Evolutionary conservation across 2,329 filamentous ascomycete species (phyloP).

Genomic region (Clathrospora elynae): DNA sequence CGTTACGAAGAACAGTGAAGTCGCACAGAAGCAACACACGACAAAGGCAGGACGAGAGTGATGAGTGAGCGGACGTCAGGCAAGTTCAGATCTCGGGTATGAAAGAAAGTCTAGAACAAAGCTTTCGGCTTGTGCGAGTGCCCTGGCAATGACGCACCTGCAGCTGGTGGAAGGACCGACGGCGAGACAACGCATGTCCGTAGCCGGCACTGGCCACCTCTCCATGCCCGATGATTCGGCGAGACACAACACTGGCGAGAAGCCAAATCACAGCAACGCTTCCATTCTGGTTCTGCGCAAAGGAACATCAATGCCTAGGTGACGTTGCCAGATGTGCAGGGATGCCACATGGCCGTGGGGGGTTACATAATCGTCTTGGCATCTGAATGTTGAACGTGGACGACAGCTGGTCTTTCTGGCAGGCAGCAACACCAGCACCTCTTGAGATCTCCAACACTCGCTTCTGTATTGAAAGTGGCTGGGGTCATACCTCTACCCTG

Average conservation of each 20-base stretch:
- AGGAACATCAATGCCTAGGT: too few species aligned
- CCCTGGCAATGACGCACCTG: slow-evolving; percentile 21
- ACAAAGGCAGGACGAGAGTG: slow-evolving; percentile 5
- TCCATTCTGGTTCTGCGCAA: too few species aligned
- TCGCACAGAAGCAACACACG: slow-evolving; percentile 4
- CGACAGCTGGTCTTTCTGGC: slow-evolving; percentile 29
- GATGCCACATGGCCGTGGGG: not conserved
- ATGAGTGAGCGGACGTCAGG: slow-evolving; percentile 5
- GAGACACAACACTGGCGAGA: slow-evolving; percentile 3
- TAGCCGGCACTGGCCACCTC: slow-evolving; percentile 13
- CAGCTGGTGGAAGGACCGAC: slow-evolving; percentile 10
- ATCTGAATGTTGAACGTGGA: slow-evolving; percentile 12
- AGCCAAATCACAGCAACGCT: too few species aligned
- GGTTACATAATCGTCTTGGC: slow-evolving; percentile 17
- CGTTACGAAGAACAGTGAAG: slow-evolving; percentile 3
- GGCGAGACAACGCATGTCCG: slow-evolving; percentile 6
- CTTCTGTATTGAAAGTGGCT: not conserved
- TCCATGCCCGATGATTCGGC: slow-evolving; percentile 26
- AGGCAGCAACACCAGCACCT: slow-evolving; percentile 21
- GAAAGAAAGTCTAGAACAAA: slow-evolving; percentile 25
- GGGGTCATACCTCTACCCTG: not conserved
- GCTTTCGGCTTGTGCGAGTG: slow-evolving; percentile 9
- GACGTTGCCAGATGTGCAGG: not conserved
- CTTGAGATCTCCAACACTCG: not conserved
- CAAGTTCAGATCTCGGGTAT: slow-evolving; percentile 5